These are phyloP conservation scores for Hamamelis virginiana DNA, from an alignment of 164 flowering plant genomes.

Conservation along the genomic window DNA sequence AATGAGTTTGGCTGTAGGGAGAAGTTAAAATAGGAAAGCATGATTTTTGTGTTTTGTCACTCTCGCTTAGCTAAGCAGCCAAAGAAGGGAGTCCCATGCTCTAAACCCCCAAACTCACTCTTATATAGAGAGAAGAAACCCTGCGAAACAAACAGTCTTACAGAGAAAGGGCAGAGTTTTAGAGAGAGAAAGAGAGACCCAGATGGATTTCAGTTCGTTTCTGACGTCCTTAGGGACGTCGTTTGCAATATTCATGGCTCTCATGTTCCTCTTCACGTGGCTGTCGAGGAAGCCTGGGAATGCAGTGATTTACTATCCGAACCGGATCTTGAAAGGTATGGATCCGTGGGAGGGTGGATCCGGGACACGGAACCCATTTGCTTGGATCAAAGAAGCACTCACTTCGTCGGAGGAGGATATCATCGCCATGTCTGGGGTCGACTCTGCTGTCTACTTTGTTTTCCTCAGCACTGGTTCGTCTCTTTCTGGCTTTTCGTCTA, in stretches of 20 bases:
- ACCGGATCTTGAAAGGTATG: conserved; percentile 76
- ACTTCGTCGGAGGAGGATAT: conserved; percentile 66
- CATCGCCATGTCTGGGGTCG: conserved; percentile 75
- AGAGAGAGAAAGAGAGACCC: conserved; percentile 1
- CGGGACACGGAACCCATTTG: conserved; percentile 60
- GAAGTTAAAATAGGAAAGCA: no score
- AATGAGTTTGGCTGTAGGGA: no score
- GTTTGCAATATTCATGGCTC: conserved; percentile 61
- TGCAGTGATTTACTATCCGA: conserved; percentile 75
- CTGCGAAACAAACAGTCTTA: no score
- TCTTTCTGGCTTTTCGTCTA: neutral
- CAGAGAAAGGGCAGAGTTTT: no score
- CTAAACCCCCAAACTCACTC: no score
- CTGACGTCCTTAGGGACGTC: conserved; percentile 90
- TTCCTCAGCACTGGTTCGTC: conserved; percentile 71
- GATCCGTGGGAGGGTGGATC: conserved; percentile 55
- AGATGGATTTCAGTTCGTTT: conserved; percentile 84
- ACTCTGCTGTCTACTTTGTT: conserved; percentile 89
- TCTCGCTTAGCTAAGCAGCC: no score
- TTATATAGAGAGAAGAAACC: no score
- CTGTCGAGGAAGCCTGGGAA: conserved; percentile 64
- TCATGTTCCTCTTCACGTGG: conserved; percentile 76
- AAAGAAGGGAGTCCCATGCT: no score
- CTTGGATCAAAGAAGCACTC: conserved; percentile 76
- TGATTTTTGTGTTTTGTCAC: no score